phyloP scores from a whole-genome alignment of 129 eudicot genomes.

The Mikania micrantha region DNA sequence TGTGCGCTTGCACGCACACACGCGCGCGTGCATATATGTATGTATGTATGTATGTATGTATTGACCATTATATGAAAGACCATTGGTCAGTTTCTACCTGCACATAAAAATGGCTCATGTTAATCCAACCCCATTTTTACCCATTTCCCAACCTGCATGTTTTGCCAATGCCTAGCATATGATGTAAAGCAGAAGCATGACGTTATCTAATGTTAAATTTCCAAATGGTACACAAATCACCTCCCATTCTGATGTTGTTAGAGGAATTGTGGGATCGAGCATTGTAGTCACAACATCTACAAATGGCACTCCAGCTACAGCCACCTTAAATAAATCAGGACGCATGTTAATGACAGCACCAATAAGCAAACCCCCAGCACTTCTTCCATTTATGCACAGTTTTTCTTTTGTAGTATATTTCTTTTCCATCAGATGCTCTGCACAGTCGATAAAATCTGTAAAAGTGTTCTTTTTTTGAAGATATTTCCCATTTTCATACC shows the following conservation, averaged over 20 bases:
- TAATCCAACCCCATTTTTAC: not conserved
- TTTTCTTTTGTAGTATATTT: conserved; percentile 85
- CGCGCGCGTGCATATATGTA: too few relatives aligned
- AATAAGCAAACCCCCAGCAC: conserved; percentile 97
- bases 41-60: too few relatives aligned
- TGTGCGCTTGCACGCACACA: too few relatives aligned
- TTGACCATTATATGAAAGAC: not conserved
- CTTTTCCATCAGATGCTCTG: conserved; percentile 72
- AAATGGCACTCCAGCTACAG: conserved; percentile 95
- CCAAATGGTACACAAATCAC: conserved; percentile 27
- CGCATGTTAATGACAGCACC: conserved; percentile 93
- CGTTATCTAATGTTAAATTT: not conserved
- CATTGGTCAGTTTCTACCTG: not conserved
- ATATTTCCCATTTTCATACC: conserved; percentile 93
- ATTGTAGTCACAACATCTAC: conserved; percentile 95
- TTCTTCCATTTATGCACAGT: conserved; percentile 85
- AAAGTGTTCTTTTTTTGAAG: conserved; percentile 77
- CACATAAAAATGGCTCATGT: not conserved
- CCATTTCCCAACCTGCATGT: not conserved
- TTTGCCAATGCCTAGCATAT: not conserved
- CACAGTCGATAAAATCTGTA: conserved; percentile 83
- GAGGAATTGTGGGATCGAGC: conserved; percentile 98
- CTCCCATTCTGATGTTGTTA: conserved; percentile 99
- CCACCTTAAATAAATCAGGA: conserved; percentile 89
- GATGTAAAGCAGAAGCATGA: not conserved